A percentile compares a stretch with the other conserved stretches of the same genome.
phyloP scores from a whole-genome alignment of 495 filamentous ascomycete genomes.

The Terfezia boudieri region DNA sequence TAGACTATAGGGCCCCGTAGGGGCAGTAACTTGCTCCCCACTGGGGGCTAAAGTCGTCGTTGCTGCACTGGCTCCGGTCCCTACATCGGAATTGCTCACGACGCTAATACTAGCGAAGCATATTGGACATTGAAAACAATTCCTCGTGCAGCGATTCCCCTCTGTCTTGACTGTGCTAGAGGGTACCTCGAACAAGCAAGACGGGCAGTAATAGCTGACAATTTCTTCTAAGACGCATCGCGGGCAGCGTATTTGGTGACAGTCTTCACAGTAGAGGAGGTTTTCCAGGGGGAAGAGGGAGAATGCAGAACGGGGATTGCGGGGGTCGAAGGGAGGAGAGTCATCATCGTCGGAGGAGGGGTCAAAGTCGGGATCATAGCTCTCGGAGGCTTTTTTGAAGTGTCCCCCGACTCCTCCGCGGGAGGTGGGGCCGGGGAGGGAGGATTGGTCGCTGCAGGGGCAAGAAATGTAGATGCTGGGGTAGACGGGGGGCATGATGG shows the following conservation, averaged over 20 bases:
- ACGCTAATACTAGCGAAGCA: slow-evolving; percentile 66
- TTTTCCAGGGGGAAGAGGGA: slow-evolving; percentile 85
- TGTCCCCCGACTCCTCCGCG: slow-evolving; percentile 12
- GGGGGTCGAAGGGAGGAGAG: slow-evolving; percentile 66
- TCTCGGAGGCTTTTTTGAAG: slow-evolving; percentile 23
- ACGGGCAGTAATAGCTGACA: slow-evolving; percentile 86
- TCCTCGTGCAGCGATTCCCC: slow-evolving; percentile 78
- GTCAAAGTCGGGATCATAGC: slow-evolving; percentile 15
- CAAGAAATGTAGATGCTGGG: slow-evolving; percentile 88
- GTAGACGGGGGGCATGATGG: slow-evolving; percentile 46
- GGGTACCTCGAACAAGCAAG: slow-evolving; percentile 83
- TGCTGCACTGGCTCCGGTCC: slow-evolving; percentile 11
- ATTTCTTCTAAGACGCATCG: slow-evolving; percentile 83
- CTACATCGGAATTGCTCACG: slow-evolving; percentile 14
- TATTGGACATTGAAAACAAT: slow-evolving; percentile 82
- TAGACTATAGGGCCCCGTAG: slow-evolving; percentile 48
- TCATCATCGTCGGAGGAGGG: slow-evolving; percentile 40
- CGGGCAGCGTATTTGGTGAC: slow-evolving; percentile 81
- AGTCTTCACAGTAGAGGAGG: slow-evolving; percentile 88
- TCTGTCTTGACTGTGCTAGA: slow-evolving; percentile 75
- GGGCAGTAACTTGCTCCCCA: slow-evolving; percentile 19
- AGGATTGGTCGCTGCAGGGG: slow-evolving; percentile 45
- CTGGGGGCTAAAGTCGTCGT: slow-evolving; percentile 22
- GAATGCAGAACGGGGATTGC: slow-evolving; percentile 61
- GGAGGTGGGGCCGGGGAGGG: slow-evolving; percentile 15